Evolutionary conservation across 768 basidiomycete genomes (phyloP), one percentile per base, ranked within the genome.

Genomic region (Sarcomyxa edulis): DNA sequence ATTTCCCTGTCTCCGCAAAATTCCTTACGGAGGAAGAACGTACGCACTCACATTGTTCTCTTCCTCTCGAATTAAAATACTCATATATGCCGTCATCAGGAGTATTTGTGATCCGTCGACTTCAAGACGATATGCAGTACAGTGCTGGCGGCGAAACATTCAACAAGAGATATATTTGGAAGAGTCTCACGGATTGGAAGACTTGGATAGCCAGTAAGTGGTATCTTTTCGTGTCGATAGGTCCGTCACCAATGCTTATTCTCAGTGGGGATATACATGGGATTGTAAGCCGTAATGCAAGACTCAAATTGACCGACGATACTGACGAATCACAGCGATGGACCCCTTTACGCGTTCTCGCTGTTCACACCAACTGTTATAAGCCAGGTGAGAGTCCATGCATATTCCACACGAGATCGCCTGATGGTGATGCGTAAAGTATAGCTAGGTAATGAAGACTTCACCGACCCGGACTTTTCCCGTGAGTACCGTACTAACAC

Each of bases 1-100:
- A 88, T 56, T 89, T 88, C 54, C 84, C 87, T 2, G 82, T 85
- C 38, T 77, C 69, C 0, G 82, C 85, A 1, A 78, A 68, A 42
- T 90, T 89, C 57, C 61, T 90, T 26, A 74, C 67, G 6, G 71
- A 77, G 23, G 55, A 68, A 22, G 87, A 89, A 54, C 69, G 80
- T 72, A 53, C 33, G 65, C 62, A 14, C 2, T 25, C 5, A 15
- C 6, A 25, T 24, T 26, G 18, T 21, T 7, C 34, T 34, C 10
- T 33, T 19, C 6, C 21, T 15, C 18, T 35, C 21, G 25, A n/a
- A 19, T 26, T 18, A 18, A 32, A 25, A 38, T 19, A 12, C 8
- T 26, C 7, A 14, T 30, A 7, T n/a, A 15, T 27, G 24, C 19
- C 10, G 26, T 26, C 32, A 23, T 39, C n/a, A 81, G 79, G 78